phyloP scores from a whole-genome alignment of 306 rosid species.

The Prunus campanulata region DNA sequence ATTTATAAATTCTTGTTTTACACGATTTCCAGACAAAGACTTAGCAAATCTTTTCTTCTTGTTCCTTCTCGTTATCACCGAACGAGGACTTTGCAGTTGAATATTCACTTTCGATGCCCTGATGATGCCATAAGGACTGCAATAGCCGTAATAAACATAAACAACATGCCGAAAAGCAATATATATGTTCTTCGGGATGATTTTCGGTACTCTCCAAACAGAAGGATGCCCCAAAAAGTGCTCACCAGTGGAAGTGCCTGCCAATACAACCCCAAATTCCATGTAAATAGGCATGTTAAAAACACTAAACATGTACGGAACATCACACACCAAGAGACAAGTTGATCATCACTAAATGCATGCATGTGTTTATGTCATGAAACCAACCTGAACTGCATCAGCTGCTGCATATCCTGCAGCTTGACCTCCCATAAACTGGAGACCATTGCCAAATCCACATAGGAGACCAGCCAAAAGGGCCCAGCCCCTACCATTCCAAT shows the following conservation, averaged over 20 bases:
- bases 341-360: not conserved
- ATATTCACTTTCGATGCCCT: conserved; percentile 65
- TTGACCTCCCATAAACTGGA: conserved; percentile 96
- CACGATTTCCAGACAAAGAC: not conserved
- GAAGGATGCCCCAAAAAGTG: conserved; percentile 80
- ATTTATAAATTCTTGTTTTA: not conserved
- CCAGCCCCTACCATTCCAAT: conserved; percentile 92
- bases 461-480: conserved; percentile 85
- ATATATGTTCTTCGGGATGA: conserved; percentile 68
- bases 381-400: conserved; percentile 91
- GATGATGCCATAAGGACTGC: conserved; percentile 74
- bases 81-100: not conserved
- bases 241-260: conserved; percentile 95
- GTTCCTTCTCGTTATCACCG: not conserved
- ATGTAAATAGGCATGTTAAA: not conserved
- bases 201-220: conserved; percentile 81
- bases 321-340: not conserved
- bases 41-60: not conserved
- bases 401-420: conserved; percentile 99
- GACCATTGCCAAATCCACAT: conserved; percentile 93
- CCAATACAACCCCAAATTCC: not conserved
- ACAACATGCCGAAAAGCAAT: conserved; percentile 61
- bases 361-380: not conserved
- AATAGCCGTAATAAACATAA: conserved; percentile 74
- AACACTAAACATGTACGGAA: not conserved